Evolutionary conservation across 2,329 filamentous ascomycete genomes (phyloP).

Genomic region (Blastomyces silverae): DNA sequence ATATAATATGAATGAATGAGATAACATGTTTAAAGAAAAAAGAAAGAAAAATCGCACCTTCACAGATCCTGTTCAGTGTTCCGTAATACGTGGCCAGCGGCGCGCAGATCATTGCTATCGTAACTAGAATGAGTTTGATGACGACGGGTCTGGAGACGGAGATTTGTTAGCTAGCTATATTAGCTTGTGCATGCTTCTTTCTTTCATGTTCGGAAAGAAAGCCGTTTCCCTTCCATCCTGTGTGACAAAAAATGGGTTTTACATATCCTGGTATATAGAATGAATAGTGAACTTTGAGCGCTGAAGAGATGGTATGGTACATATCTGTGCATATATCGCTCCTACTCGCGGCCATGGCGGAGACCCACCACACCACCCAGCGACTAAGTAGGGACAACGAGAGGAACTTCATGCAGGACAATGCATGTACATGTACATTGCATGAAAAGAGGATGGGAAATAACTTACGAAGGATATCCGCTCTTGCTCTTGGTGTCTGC

Average conservation of each 20-base stretch:
- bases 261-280: no score
- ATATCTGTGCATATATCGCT: no score
- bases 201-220: no score
- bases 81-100: conserved; percentile 87
- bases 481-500: no score
- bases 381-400: background rate
- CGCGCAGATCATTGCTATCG: conserved; percentile 78
- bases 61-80: conserved; percentile 68
- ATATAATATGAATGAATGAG: background rate
- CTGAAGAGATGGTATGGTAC: no score
- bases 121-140: conserved; percentile 82
- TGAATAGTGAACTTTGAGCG: no score
- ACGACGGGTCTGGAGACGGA: conserved; percentile 62
- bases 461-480: conserved; percentile 4
- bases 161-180: conserved; percentile 4
- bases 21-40: no score
- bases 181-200: no score
- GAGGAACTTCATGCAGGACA: background rate
- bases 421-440: background rate
- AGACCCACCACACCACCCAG: background rate
- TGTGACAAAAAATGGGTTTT: no score
- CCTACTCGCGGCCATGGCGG: no score
- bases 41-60: conserved; percentile 47
- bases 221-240: no score
- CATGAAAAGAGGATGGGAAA: background rate